Base-by-base conservation (phyloP, 768 basidiomycete species). In the Mycena maculata region DNA sequence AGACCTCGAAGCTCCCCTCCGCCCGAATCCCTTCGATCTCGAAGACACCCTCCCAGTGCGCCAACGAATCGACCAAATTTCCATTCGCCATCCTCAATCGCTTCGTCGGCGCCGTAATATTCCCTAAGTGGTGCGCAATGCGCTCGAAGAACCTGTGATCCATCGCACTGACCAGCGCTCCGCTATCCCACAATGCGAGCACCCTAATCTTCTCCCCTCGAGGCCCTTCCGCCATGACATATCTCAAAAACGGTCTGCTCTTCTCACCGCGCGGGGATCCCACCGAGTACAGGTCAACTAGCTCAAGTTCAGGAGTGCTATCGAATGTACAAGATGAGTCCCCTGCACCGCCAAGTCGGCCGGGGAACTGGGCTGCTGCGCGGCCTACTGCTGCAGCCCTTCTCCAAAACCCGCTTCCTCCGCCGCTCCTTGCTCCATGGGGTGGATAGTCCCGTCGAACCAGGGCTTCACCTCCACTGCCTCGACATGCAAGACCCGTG, bases 71-170 rank as follows among this genome's bases (percentile, higher is more conserved):
- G 8, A 76, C 69, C 1, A 76, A 31, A 15, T 18, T 18, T 0
- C 78, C 76, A 61, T 80, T 71, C 22, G 79, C 81, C 80, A 82
- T 79, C 27, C 63, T 20, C 45, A 74, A 59, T 6, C 68, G 60
- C 41, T 72, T 66, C 11, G 60, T 68, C 6, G 75, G 72, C 13
- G 59, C 18, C 18, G 50, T 60, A 25, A 28, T 28, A 1, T 22
- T 28, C 36, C 58, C 58, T 31, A 59, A 8, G 1, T 33, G 7
- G 41, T 38, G 4, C 22, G 12, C 12, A 1, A 27, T 16, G 16
- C 18, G 9, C 33, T 36, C 23, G 33, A 13, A 49, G 31, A 49
- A 23, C 11, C 0, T 18, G 15, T 1, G 25, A 12, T 59, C 58
- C 58, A 59, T 59, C 33, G 58, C 58, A 4, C 20, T 22, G 2